A percentile compares a stretch with the other conserved stretches of the same genome.
Conservation (phyloP, 352 stramenopile genomes). For the Phytophthora syringae region DNA sequence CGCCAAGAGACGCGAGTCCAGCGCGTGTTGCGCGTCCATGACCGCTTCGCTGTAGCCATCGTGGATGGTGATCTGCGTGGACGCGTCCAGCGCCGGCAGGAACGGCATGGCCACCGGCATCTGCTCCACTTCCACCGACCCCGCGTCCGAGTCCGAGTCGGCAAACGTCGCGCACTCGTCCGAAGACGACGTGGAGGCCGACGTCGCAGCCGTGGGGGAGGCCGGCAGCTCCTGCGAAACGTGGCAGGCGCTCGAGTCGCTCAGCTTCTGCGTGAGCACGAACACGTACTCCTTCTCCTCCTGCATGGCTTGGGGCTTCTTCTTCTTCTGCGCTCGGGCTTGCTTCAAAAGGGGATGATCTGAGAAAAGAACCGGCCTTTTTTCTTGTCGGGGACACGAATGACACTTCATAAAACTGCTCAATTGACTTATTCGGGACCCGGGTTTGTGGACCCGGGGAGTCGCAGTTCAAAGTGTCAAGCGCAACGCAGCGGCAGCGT, state of each 20-base stretch:
- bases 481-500: too few relatives aligned
- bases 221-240: slow-evolving; percentile 31
- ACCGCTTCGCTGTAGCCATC: slow-evolving; percentile 85
- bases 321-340: neutral
- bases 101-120: slow-evolving; percentile 66
- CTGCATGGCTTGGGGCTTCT: slow-evolving; percentile 18
- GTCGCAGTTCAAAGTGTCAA: too few relatives aligned
- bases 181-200: slow-evolving; percentile 35
- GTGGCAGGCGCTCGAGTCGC: slow-evolving; percentile 34
- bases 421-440: too few relatives aligned
- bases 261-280: slow-evolving; percentile 50
- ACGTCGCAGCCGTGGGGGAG: slow-evolving; percentile 27
- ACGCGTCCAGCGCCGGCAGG: slow-evolving; percentile 78
- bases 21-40: slow-evolving; percentile 68
- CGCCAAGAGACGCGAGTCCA: slow-evolving; percentile 80
- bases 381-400: too few relatives aligned
- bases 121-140: slow-evolving; percentile 57
- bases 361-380: neutral
- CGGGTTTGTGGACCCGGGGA: too few relatives aligned
- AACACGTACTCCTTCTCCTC: slow-evolving; percentile 72
- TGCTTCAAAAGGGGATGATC: slow-evolving; percentile 11
- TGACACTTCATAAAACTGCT: too few relatives aligned
- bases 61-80: slow-evolving; percentile 86
- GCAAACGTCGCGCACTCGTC: slow-evolving; percentile 38
- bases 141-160: slow-evolving; percentile 38